Evolutionary conservation across 2,329 filamentous ascomycete genomes (phyloP), one percentile per base, ranked within the genome.

Genomic region (Sporothrix brasiliensis): DNA sequence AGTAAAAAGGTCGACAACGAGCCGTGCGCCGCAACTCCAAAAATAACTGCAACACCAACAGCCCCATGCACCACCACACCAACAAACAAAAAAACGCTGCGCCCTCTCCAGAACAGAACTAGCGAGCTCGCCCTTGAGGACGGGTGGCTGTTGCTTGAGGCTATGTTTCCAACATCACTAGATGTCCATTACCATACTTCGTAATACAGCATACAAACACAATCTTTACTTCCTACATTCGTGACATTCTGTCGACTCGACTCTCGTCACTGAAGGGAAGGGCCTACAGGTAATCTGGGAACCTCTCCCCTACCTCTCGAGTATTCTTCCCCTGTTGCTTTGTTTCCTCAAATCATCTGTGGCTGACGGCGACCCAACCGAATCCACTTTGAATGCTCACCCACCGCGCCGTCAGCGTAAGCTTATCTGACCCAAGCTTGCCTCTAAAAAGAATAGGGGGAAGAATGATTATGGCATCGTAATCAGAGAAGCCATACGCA

Each of bases 351-450:
- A 54, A 21, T 24, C 52, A 14, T 56, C 30, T 60, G 56, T 60
- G 56, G 56, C 56, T 61, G 56, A 61, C 34, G 56, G 56, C 3
- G 34, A 13, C 16, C 53, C 34, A 34, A 7, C 7, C 7, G 53
- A 24, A 21, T n/a, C 34, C 56, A 61, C 56, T 61, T 60, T 61
- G 41, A 39, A 61, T 61, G 56, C 56, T 61, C 34, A 61, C 56
- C 34, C 34, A 61, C 34, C 34, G 34, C 7, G 34, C 34, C 34
- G 34, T 34, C 34, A 34, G 34, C 5, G 16, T 61, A 61, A 44
- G 56, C 56, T 61, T 61, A 61, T 61, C 56, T 61, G 56, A 61
- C 56, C 19, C 39, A 41, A 61, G 34, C 56, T 44, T 60, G 19
- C 7, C 19, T 13, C 14, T 1, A 41, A 39, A 21, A 6, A 60